Conservation (phyloP, 129 eudicot genomes). For the Calendula officinalis region DNA sequence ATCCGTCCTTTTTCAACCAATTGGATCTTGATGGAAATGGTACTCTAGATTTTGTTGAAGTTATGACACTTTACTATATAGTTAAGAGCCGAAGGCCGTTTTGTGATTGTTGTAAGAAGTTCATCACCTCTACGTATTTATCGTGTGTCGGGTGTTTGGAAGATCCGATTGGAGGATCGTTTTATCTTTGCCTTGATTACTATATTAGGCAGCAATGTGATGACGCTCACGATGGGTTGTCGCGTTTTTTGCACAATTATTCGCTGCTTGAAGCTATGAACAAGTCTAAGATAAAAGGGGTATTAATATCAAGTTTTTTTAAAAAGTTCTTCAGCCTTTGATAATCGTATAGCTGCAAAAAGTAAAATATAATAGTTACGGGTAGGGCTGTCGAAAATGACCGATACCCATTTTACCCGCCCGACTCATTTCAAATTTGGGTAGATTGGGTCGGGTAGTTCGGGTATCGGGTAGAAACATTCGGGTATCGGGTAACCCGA, state of each 20-base stretch:
- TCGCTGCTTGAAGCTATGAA: conserved; percentile 38
- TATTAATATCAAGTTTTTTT: background rate
- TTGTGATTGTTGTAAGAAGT: conserved; percentile 34
- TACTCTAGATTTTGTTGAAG: conserved; percentile 45
- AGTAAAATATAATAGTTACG: background rate
- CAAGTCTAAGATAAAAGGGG: conserved; percentile 20
- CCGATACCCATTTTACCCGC: too few relatives aligned
- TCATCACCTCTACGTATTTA: conserved; percentile 38
- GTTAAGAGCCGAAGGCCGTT: conserved; percentile 55
- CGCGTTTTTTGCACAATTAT: conserved; percentile 42
- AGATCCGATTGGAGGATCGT: background rate
- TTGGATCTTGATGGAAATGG: conserved; percentile 36
- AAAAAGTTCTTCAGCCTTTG: too few relatives aligned
- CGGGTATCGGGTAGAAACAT: too few relatives aligned
- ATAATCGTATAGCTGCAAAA: background rate
- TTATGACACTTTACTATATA: conserved; percentile 50
- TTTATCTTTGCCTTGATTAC: conserved; percentile 32
- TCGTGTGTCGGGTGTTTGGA: conserved; percentile 45
- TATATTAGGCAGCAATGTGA: background rate
- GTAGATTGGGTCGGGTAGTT: too few relatives aligned
- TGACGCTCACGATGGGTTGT: conserved; percentile 23
- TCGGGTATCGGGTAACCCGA: too few relatives aligned
- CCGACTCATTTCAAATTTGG: too few relatives aligned
- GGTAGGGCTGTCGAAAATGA: too few relatives aligned
- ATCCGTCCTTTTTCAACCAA: conserved; percentile 30